phyloP scores from a whole-genome alignment of 306 rosid genomes.

The Oemleria cerasiformis region DNA sequence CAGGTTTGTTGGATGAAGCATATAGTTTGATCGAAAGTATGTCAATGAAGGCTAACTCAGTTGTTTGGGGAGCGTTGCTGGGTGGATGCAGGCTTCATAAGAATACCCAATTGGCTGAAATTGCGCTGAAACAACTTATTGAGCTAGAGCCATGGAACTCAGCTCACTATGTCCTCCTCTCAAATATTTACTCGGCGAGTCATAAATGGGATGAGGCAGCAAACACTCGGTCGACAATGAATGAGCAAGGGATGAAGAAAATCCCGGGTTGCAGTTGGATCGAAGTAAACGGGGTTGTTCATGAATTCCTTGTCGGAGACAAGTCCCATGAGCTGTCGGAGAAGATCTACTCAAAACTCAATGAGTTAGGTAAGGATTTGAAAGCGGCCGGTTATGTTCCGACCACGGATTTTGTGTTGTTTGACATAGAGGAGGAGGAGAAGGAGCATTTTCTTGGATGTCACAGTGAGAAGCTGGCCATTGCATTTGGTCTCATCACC shows the following conservation, averaged over 20 bases:
- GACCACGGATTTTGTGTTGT: conserved; percentile 66
- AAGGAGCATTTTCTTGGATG: conserved; percentile 64
- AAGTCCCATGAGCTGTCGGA: conserved; percentile 52
- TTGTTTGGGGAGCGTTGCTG: conserved; percentile 70
- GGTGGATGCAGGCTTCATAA: conserved; percentile 67
- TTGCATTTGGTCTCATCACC: conserved; percentile 67
- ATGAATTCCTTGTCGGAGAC: conserved; percentile 71
- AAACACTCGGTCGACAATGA: conserved; percentile 49
- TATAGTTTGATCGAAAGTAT: conserved; percentile 45
- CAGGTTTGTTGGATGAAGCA: conserved; percentile 63
- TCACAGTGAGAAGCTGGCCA: conserved; percentile 73
- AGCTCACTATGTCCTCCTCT: conserved; percentile 60
- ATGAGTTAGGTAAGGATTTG: conserved; percentile 49
- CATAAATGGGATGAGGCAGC: conserved; percentile 64
- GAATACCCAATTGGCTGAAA: conserved; percentile 58
- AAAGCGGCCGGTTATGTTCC: conserved; percentile 68
- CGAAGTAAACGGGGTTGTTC: conserved; percentile 56
- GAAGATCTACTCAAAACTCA: conserved; percentile 58
- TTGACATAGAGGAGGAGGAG: conserved; percentile 75
- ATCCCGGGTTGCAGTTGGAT: conserved; percentile 71
- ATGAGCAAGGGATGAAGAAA: conserved; percentile 54
- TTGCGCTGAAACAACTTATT: conserved; percentile 56
- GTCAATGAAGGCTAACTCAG: conserved; percentile 63
- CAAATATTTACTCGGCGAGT: conserved; percentile 70
- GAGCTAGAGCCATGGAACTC: conserved; percentile 79